Percentiles rank a stretch among this genome's conserved stretches.
These are phyloP conservation scores for Globisporangium nagaii DNA, from an alignment of 352 stramenopile species.

Conservation along the genomic window DNA sequence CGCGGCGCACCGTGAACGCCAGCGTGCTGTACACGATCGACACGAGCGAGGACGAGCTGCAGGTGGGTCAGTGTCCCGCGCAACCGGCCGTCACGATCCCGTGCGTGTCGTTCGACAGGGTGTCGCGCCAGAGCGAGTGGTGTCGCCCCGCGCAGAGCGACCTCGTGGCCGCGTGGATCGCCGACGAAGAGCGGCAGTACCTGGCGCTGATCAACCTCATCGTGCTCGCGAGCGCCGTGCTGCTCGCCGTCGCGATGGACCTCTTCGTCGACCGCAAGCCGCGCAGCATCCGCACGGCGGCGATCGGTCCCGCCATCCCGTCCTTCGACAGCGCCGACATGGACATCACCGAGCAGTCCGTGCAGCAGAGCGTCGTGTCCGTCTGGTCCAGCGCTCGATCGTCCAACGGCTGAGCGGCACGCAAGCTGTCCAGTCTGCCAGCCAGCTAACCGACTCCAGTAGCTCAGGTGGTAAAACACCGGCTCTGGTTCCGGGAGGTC, in stretches of 20 bases:
- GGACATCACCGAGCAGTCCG: constrained; percentile 12
- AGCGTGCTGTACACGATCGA: constrained; percentile 17
- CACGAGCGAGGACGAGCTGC: constrained; percentile 5
- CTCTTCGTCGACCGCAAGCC: constrained; percentile 25
- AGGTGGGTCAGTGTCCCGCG: constrained; percentile 4
- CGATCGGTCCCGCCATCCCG: constrained; percentile 4
- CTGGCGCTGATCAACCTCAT: constrained; percentile 21
- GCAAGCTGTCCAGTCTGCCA: not conserved
- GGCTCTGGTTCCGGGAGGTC: not conserved
- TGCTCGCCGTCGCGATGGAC: constrained; percentile 22
- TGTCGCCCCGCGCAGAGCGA: constrained; percentile 17
- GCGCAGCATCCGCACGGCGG: constrained; percentile 5
- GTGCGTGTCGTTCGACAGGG: constrained; percentile 15
- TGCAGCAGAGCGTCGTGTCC: not conserved
- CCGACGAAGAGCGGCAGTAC: constrained; percentile 20
- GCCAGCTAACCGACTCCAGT: not conserved
- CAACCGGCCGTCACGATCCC: constrained; percentile 18
- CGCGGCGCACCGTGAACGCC: not conserved
- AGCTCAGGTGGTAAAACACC: not conserved
- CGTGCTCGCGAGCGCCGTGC: constrained; percentile 18
- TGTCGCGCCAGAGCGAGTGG: constrained; percentile 16
- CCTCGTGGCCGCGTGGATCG: constrained; percentile 21
- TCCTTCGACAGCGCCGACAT: constrained; percentile 25
- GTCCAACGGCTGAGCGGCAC: not conserved
- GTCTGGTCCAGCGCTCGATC: constrained; percentile 9